These are phyloP conservation scores for Microstegium vimineum DNA, from an alignment of 176 grass and related monocot species.

Conservation along the genomic window DNA sequence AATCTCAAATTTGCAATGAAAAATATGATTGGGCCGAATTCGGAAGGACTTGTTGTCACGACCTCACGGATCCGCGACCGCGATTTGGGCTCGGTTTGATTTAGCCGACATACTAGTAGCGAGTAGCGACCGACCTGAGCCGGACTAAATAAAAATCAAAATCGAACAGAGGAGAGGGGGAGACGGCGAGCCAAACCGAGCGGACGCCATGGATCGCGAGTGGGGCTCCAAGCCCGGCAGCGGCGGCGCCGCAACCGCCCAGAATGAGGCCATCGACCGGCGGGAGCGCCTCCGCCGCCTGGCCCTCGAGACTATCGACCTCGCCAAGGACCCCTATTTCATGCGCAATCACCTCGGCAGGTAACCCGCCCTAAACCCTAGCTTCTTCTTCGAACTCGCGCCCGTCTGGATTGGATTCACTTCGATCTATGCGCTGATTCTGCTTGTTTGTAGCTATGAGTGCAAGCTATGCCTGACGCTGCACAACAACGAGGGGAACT, in stretches of 20 bases:
- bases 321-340: slow-evolving; percentile 98
- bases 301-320: slow-evolving; percentile 96
- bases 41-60: not conserved
- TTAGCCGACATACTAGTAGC: not conserved
- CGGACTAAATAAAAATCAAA: not conserved
- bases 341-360: slow-evolving; percentile 99
- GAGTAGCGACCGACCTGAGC: not conserved
- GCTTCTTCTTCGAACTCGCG: not conserved
- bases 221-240: slow-evolving; percentile 96
- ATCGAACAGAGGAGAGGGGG: not conserved
- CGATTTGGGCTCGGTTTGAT: not conserved
- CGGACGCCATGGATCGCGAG: slow-evolving; percentile 82
- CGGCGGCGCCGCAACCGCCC: slow-evolving; percentile 80
- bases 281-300: slow-evolving; percentile 90
- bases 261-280: slow-evolving; percentile 98
- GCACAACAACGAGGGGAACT: slow-evolving; percentile 99
- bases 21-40: not conserved
- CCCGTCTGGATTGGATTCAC: not conserved
- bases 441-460: slow-evolving; percentile 55
- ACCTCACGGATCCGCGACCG: not conserved
- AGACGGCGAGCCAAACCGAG: slow-evolving; percentile 3
- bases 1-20: not conserved
- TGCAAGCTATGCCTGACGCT: slow-evolving; percentile 94
- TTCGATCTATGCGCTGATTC: slow-evolving; percentile 2
- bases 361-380: slow-evolving; percentile 39